Base-by-base conservation (phyloP, 1,284 basidiomycete genomes). In the Cryptococcus sp. region DNA sequence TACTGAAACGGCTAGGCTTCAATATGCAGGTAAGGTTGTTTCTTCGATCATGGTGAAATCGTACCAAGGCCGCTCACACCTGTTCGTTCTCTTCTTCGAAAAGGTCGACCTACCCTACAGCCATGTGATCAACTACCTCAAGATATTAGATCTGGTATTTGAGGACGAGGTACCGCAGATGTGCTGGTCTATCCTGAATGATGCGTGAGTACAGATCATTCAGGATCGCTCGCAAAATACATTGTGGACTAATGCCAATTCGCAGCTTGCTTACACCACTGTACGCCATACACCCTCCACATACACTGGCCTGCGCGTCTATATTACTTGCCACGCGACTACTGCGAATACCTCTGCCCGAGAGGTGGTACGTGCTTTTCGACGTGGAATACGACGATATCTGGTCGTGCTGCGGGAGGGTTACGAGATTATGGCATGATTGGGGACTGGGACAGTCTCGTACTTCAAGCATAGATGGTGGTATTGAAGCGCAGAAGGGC, bases 111-210 rank as follows among this genome's bases (percentile, higher is more conserved):
- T 98, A 43, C 94, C 96, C 0, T 98, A 98, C 71, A 92, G 89
- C 23, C 92, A 93, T 15, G 84, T 98, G 61, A 88, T 98, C 69
- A 98, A 97, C 79, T 99, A 99, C 76, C 83, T 97, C 63, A 86
- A 92, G 59, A 86, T 97, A 23, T 84, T 99, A 16, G 92, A 91
- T 37, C 81, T 99, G 55, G 76, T 78, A 7, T 72, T 83, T 57
- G 82, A 84, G 57, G 83, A 85, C 60, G 86, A 87, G 52, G 87
- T 86, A n/a, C 87, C 88, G 61, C 84, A 85, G 39, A 82, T 80
- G 57, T 89, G 90, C 34, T 95, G 92, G 92, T 89, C 89, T 0
- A 93, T 91, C 65, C 81, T 95, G 23, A 95, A 94, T 64, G 92
- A 94, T 72, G 89, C 89, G 91, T 92, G 73, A 70, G 89, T 81